Conservation (phyloP, 331 rosid species). For the Malus hybrid region DNA sequence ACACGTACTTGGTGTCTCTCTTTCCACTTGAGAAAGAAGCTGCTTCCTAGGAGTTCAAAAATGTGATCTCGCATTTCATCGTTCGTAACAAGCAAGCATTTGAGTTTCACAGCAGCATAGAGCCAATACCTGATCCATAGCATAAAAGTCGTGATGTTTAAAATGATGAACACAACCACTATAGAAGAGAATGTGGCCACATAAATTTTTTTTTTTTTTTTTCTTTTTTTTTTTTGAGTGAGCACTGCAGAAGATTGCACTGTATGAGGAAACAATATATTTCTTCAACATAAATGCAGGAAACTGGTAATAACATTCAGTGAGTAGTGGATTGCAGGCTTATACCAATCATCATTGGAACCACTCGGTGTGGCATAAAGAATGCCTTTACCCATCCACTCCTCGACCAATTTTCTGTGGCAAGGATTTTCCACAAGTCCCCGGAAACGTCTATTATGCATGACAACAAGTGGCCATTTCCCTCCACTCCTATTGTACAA, state of each 20-base stretch:
- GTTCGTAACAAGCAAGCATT: conserved; percentile 85
- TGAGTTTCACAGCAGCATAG: conserved; percentile 70
- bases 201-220: neutral
- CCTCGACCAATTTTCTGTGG: conserved; percentile 49
- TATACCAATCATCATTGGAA: conserved; percentile 92
- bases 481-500: conserved; percentile 40
- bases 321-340: neutral
- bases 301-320: neutral
- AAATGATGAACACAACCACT: neutral
- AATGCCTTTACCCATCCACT: conserved; percentile 64
- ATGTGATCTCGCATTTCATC: conserved; percentile 98
- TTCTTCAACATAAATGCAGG: neutral
- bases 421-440: conserved; percentile 61
- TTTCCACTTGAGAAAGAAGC: conserved; percentile 85
- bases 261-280: neutral
- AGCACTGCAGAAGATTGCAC: neutral
- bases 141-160: neutral
- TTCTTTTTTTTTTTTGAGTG: neutral
- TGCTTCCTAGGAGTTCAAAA: conserved; percentile 73
- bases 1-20: conserved; percentile 79
- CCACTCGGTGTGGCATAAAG: conserved; percentile 82
- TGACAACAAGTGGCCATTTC: conserved; percentile 79
- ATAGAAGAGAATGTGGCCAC: neutral
- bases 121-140: conserved; percentile 71
- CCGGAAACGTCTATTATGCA: conserved; percentile 63